Evolutionary conservation across 1,284 basidiomycete genomes (phyloP).

Genomic region (Caloboletus inedulis): DNA sequence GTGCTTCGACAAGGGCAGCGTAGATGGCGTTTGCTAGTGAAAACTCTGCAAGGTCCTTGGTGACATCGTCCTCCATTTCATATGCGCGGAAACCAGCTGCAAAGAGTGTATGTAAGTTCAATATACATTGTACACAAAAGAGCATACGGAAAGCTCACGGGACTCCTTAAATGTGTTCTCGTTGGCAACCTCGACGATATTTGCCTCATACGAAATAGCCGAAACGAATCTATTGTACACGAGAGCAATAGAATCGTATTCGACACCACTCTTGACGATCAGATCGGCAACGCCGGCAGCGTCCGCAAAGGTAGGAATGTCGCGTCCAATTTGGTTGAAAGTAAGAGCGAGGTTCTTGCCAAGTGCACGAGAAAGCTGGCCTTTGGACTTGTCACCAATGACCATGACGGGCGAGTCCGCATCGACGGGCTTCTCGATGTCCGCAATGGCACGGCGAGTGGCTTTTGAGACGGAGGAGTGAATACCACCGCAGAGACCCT

Average conservation of each 20-base stretch:
- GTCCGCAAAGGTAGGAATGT: constrained; percentile 96
- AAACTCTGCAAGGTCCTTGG: constrained; percentile 94
- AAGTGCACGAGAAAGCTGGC: constrained; percentile 76
- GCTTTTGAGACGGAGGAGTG: constrained; percentile 96
- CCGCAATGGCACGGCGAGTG: constrained; percentile 67
- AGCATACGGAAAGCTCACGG: constrained; percentile 42
- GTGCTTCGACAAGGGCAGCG: constrained; percentile 91
- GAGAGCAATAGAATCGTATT: constrained; percentile 87
- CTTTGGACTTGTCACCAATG: constrained; percentile 97
- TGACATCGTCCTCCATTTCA: constrained; percentile 95
- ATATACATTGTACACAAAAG: not conserved
- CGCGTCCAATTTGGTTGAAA: constrained; percentile 97
- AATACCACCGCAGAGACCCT: constrained; percentile 99
- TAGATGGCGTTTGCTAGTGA: constrained; percentile 96
- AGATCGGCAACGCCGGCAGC: constrained; percentile 93
- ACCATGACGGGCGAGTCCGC: constrained; percentile 74
- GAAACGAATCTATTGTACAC: constrained; percentile 97
- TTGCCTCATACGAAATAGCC: constrained; percentile 89
- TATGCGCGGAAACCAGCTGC: constrained; percentile 85
- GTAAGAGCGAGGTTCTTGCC: constrained; percentile 75
- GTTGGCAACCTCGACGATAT: constrained; percentile 75
- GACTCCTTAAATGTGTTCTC: constrained; percentile 78
- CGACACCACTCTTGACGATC: constrained; percentile 81
- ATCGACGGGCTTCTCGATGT: constrained; percentile 52
- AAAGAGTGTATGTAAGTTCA: not conserved